These are phyloP conservation scores for Nakazawaea populi DNA, from an alignment of 805 yeast genomes.

Conservation along the genomic window DNA sequence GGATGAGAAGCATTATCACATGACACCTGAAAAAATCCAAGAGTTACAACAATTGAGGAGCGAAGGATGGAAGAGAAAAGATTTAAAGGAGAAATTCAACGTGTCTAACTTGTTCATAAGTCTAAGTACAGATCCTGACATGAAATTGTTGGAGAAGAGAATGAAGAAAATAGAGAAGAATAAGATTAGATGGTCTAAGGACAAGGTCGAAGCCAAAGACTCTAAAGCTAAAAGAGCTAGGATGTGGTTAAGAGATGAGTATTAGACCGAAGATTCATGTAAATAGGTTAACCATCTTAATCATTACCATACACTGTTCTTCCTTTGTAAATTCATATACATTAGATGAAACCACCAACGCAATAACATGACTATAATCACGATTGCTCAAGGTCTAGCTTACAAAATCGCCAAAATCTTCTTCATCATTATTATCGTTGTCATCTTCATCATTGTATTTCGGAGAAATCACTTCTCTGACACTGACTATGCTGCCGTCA, in stretches of 20 bases:
- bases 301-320: background rate
- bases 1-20: slow-evolving; percentile 20
- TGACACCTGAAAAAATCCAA: slow-evolving; percentile 19
- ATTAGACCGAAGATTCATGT: background rate
- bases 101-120: slow-evolving; percentile 25
- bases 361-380: no score
- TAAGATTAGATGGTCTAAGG: slow-evolving; percentile 12
- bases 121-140: slow-evolving; percentile 22
- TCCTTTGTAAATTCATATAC: no score
- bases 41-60: slow-evolving; percentile 25
- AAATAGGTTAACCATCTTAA: background rate
- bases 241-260: slow-evolving; percentile 11
- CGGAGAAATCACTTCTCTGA: background rate
- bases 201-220: slow-evolving; percentile 15
- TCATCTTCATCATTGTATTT: slow-evolving; percentile 4
- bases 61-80: slow-evolving; percentile 23
- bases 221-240: slow-evolving; percentile 15
- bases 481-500: background rate
- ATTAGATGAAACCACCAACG: no score
- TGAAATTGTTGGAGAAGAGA: slow-evolving; percentile 10
- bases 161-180: background rate
- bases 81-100: slow-evolving; percentile 22
- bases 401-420: slow-evolving; percentile 25
- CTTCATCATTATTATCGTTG: slow-evolving; percentile 13
- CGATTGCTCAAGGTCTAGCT: slow-evolving; percentile 1